A percentile compares a stretch with the other conserved stretches of the same genome.
phyloP scores from a whole-genome alignment of 306 rosid species.

The Prunus armeniaca region DNA sequence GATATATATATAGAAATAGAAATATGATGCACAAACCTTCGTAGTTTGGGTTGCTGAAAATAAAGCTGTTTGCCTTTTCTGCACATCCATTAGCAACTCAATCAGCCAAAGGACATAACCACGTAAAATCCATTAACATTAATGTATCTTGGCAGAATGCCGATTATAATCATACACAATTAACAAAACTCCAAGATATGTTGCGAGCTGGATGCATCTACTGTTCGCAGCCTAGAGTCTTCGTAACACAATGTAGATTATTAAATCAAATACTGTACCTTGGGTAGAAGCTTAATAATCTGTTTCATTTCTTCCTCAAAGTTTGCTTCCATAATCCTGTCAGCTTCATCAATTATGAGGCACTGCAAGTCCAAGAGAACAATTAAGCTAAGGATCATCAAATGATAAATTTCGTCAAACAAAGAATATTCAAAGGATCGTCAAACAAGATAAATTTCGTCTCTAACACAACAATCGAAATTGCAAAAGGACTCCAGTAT shows the following conservation, averaged over 20 bases:
- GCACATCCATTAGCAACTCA: constrained; percentile 36
- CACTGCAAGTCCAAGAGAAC: constrained; percentile 50
- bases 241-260: not conserved
- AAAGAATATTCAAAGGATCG: too few species aligned
- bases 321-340: constrained; percentile 90
- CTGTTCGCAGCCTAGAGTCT: not conserved
- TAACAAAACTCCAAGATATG: not conserved
- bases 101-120: constrained; percentile 14
- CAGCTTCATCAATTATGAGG: constrained; percentile 92
- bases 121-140: not conserved
- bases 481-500: not conserved
- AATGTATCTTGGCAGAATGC: not conserved
- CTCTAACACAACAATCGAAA: not conserved
- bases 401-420: not conserved
- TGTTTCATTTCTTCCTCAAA: constrained; percentile 98
- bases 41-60: constrained; percentile 97
- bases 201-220: not conserved
- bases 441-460: not conserved
- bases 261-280: constrained; percentile 42
- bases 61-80: constrained; percentile 90
- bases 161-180: not conserved
- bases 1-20: not conserved
- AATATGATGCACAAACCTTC: constrained; percentile 52
- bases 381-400: not conserved
- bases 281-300: constrained; percentile 72